Percentiles rank a stretch among this genome's conserved stretches.
These are phyloP conservation scores for Colletotrichum chrysophilum DNA, from an alignment of 2,329 filamentous ascomycete species.

Conservation along the genomic window DNA sequence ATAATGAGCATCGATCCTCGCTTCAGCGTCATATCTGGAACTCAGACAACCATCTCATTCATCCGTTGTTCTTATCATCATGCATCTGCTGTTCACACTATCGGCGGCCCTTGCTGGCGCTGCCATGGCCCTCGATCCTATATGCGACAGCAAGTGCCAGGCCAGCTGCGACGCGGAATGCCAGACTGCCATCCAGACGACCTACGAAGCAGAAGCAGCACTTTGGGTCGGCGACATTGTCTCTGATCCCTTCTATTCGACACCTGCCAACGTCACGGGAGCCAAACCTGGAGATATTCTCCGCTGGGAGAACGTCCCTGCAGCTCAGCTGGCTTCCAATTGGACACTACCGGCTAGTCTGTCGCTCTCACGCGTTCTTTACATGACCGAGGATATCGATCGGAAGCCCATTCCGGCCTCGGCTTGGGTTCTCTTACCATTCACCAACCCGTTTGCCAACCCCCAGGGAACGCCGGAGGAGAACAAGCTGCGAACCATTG, in stretches of 20 bases:
- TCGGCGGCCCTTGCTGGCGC: neutral
- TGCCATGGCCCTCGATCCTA: neutral
- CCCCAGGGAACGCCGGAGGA: neutral
- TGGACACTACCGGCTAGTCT: conserved; percentile 18
- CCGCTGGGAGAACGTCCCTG: conserved; percentile 19
- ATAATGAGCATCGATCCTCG: neutral
- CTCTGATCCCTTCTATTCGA: conserved; percentile 3
- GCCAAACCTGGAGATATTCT: neutral
- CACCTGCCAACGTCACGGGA: neutral
- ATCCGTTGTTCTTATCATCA: neutral
- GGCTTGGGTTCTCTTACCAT: neutral
- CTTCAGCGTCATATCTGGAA: neutral
- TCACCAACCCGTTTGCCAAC: neutral
- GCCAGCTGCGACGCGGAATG: neutral
- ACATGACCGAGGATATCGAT: conserved; percentile 23
- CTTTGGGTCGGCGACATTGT: neutral
- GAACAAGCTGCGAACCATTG: conserved; percentile 18
- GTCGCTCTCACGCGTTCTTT: conserved; percentile 4
- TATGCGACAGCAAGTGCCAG: conserved; percentile 1
- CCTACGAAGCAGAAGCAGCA: neutral
- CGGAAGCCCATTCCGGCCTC: conserved; percentile 10
- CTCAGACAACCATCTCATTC: neutral
- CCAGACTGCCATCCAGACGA: conserved; percentile 1
- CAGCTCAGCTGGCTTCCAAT: conserved; percentile 1
- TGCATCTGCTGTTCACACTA: neutral